Evolutionary conservation across 305 asterid species (phyloP), one percentile per base, ranked within the genome.

Genomic region (Stenogyne calaminthoides): DNA sequence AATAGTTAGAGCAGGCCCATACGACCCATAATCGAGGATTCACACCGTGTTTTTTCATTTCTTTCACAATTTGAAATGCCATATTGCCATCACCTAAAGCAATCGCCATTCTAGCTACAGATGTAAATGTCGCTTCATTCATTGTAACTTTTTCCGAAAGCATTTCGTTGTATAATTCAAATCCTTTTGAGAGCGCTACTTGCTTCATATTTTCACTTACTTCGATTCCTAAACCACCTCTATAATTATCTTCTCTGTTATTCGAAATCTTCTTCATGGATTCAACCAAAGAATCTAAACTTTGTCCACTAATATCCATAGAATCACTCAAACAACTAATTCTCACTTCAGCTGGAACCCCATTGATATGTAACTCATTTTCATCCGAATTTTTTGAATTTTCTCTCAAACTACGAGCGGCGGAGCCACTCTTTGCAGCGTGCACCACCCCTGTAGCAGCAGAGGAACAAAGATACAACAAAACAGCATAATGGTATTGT

Each of bases 41-140:
- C 75, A 88, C 75, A 39, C 96, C 91, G 5, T 78, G 49, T 73
- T 83, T 88, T 60, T 87, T 84, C 96, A 92, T 88, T 78, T 87
- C 78, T 71, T 85, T 88, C 39, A 90, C 94, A 64, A 84, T 75
- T 74, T 86, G 83, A 80, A 92, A 87, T 19, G 98, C 96, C 93
- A 83, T 83, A 9, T 87, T 92, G 20, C 98, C 98, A 76, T 92
- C 89, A 10, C 91, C 89, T 40, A 86, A 74, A 55, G 94, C 84
- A 88, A 88, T 85, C 11, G 96, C 92, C 94, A 92, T 86, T 84
- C 98, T 87, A 5, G 98, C 98, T 60, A 90, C 88, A 16, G 96
- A 88, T 8, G 98, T 92, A 16, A 90, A 80, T 22, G 85, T 88
- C 8, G 98, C 94, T 78, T 92, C 98, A 72, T 90, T 90, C 89